These are phyloP conservation scores for Ilyonectria robusta DNA, from an alignment of 2,329 filamentous ascomycete species.

Conservation along the genomic window DNA sequence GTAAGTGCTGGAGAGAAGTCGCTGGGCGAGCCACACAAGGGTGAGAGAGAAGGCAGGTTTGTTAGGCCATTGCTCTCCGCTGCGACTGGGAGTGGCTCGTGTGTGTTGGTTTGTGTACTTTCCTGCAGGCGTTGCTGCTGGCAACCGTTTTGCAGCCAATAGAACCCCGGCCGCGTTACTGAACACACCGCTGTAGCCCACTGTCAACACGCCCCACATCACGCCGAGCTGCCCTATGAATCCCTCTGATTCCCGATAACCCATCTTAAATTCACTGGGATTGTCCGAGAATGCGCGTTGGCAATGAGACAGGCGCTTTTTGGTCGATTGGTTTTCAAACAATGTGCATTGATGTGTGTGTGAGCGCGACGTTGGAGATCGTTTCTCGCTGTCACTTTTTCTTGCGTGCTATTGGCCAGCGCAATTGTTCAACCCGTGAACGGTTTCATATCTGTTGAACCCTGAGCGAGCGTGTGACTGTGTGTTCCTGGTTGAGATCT, in stretches of 20 bases:
- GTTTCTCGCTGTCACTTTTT: background rate
- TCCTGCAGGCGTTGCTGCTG: constrained; percentile 50
- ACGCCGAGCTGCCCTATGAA: constrained; percentile 1
- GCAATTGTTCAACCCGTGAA: background rate
- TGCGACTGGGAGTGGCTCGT: constrained; percentile 25
- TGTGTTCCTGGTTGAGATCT: too few species aligned
- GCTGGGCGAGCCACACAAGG: constrained; percentile 34
- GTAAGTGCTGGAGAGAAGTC: constrained; percentile 38
- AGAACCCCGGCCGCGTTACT: background rate
- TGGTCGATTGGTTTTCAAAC: background rate
- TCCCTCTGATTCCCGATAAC: constrained; percentile 3
- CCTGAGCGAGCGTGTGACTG: background rate
- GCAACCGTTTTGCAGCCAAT: constrained; percentile 41
- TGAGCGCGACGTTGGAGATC: too few species aligned
- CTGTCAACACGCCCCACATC: constrained; percentile 12
- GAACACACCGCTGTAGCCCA: constrained; percentile 12
- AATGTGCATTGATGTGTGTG: background rate
- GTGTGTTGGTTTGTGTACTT: constrained; percentile 54
- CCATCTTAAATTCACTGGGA: background rate
- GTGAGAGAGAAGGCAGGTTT: constrained; percentile 30
- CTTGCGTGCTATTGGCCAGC: background rate
- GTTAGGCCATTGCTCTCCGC: constrained; percentile 35
- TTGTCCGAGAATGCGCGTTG: background rate
- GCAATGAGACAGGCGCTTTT: background rate
- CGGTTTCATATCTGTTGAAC: background rate